phyloP scores from a whole-genome alignment of 108 stramenopile genomes.

The Pseudonitzschia multiseries region DNA sequence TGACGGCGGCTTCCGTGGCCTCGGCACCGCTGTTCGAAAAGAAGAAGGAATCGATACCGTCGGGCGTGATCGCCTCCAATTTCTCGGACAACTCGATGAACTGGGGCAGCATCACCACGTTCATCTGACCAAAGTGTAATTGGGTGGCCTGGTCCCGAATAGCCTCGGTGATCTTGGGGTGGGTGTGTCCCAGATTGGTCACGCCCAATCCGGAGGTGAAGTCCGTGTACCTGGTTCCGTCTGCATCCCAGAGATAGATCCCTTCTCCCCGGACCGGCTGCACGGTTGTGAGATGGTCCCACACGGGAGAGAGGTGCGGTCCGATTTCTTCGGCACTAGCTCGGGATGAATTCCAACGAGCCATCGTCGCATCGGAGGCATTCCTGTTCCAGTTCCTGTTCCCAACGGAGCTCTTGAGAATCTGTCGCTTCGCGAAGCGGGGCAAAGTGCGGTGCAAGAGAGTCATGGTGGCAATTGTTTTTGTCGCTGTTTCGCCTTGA shows the following conservation, averaged over 20 bases:
- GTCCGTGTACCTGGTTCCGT: constrained; percentile 37
- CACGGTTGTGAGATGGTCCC: constrained; percentile 16
- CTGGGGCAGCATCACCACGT: constrained; percentile 50
- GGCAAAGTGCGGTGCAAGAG: not conserved
- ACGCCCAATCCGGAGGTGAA: constrained; percentile 77
- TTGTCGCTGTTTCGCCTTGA: not conserved
- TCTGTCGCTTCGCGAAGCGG: not conserved
- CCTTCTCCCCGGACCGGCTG: constrained; percentile 15
- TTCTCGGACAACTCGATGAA: constrained; percentile 58
- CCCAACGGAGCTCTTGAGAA: not conserved
- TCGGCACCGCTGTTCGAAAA: constrained; percentile 72
- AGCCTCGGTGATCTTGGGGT: constrained; percentile 63
- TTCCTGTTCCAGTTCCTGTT: no score
- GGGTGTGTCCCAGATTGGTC: constrained; percentile 69
- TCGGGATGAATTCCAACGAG: not conserved
- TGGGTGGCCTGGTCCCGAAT: constrained; percentile 59
- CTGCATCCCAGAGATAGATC: constrained; percentile 20
- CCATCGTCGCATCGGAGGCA: not conserved
- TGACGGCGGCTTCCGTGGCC: constrained; percentile 71
- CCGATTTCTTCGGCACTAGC: not conserved
- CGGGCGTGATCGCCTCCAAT: constrained; percentile 29
- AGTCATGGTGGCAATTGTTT: not conserved
- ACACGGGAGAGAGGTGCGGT: constrained; percentile 12
- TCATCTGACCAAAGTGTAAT: constrained; percentile 50
- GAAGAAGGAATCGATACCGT: constrained; percentile 53